These are phyloP conservation scores for Annulohypoxylon nitens DNA, from an alignment of 495 filamentous ascomycete genomes.

Conservation along the genomic window DNA sequence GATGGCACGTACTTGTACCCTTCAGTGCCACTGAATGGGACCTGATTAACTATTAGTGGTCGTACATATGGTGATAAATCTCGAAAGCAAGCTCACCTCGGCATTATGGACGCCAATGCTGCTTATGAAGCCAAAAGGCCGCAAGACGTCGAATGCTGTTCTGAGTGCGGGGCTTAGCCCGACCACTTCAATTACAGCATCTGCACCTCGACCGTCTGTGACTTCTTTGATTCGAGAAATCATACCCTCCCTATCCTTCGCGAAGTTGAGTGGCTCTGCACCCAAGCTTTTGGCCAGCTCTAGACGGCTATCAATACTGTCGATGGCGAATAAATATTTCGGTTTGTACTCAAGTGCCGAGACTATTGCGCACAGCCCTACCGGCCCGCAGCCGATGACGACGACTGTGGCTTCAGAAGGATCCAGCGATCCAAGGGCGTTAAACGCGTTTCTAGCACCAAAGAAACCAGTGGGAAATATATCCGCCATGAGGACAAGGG, in stretches of 20 bases:
- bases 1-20: conserved; percentile 72
- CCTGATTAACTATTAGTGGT: conserved; percentile 56
- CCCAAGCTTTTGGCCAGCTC: conserved; percentile 82
- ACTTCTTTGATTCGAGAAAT: conserved; percentile 78
- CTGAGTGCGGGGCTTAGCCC: conserved; percentile 84
- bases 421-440: conserved; percentile 69
- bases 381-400: conserved; percentile 89
- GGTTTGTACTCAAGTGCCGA: conserved; percentile 85
- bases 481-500: conserved; percentile 89
- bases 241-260: conserved; percentile 75
- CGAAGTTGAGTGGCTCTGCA: conserved; percentile 88
- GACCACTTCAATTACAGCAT: conserved; percentile 93
- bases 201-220: conserved; percentile 87
- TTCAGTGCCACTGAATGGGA: conserved; percentile 85
- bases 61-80: neutral
- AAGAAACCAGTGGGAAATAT: conserved; percentile 92
- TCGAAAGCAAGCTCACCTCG: conserved; percentile 66
- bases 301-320: conserved; percentile 82
- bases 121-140: conserved; percentile 88
- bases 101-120: conserved; percentile 95
- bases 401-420: conserved; percentile 80
- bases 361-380: conserved; percentile 88
- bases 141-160: conserved; percentile 85
- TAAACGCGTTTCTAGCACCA: conserved; percentile 86
- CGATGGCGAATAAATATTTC: conserved; percentile 86